These are phyloP conservation scores for Rhododendron mucronatum DNA, from an alignment of 148 eudicot species.

Conservation along the genomic window DNA sequence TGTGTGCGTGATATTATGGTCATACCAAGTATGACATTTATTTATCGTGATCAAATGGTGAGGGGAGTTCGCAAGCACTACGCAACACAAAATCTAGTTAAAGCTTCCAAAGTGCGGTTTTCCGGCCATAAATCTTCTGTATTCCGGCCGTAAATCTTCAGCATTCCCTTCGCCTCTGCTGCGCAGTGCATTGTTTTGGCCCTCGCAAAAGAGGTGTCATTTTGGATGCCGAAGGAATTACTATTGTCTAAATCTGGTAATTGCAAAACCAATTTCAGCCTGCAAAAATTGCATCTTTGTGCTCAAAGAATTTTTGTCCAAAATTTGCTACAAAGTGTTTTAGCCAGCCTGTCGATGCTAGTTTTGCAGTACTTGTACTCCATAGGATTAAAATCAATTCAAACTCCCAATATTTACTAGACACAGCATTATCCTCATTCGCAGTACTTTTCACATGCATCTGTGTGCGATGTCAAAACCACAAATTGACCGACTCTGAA, in stretches of 20 bases:
- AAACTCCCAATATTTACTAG: neutral
- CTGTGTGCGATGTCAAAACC: neutral
- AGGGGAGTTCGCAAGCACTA: neutral
- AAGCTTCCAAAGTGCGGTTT: neutral
- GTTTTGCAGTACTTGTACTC: neutral
- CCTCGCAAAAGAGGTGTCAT: neutral
- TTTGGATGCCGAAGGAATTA: too few species aligned
- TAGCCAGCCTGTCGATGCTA: neutral
- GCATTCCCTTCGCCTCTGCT: neutral
- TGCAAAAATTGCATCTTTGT: neutral
- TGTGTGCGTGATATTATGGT: neutral
- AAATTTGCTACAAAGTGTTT: neutral
- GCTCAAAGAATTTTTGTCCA: neutral
- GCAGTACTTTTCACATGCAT: neutral
- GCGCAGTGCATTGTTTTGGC: neutral
- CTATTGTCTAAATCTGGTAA: neutral
- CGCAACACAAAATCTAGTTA: neutral
- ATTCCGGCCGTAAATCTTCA: neutral
- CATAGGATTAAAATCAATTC: neutral
- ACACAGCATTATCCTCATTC: neutral
- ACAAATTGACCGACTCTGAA: neutral
- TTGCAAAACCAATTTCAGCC: neutral
- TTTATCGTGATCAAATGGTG: neutral
- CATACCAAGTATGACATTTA: neutral
- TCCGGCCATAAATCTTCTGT: neutral